Evolutionary conservation across 495 filamentous ascomycete species (phyloP).

Genomic region (Astrothelium subdiscretum): DNA sequence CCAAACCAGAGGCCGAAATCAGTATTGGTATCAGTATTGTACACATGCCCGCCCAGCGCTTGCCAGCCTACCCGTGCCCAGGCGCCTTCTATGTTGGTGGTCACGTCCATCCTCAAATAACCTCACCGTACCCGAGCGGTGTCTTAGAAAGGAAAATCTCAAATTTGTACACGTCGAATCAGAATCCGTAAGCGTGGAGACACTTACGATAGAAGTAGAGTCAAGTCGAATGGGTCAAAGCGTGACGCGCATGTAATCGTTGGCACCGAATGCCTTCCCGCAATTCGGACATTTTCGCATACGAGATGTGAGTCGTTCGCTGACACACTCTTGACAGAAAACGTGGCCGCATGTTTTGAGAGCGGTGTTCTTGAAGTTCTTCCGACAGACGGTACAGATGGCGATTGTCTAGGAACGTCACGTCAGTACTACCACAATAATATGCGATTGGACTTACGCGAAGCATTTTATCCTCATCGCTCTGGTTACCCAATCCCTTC

Average conservation of each 20-base stretch:
- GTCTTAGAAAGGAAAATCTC: not conserved
- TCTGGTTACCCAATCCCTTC: constrained; percentile 66
- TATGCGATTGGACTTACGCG: constrained; percentile 48
- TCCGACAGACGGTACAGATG: constrained; percentile 79
- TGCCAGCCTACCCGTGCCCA: not conserved
- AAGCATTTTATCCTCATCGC: constrained; percentile 69
- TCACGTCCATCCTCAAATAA: not conserved
- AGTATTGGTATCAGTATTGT: not conserved
- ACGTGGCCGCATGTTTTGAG: constrained; percentile 93
- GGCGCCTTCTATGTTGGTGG: not conserved
- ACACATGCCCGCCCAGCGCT: not conserved
- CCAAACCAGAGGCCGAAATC: no score
- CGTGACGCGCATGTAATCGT: constrained; percentile 61
- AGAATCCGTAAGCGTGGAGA: not conserved
- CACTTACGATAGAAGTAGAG: not conserved
- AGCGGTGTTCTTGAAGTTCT: constrained; percentile 84
- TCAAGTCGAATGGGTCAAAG: not conserved
- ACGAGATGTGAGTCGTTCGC: constrained; percentile 74
- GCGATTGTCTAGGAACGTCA: constrained; percentile 55
- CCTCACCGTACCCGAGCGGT: no score
- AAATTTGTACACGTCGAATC: not conserved
- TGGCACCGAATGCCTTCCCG: constrained; percentile 75
- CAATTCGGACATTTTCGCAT: constrained; percentile 93
- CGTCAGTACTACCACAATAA: not conserved
- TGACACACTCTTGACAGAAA: constrained; percentile 83